Conservation (phyloP, 2,329 filamentous ascomycete species). For the Pyrenochaeta sp. region DNA sequence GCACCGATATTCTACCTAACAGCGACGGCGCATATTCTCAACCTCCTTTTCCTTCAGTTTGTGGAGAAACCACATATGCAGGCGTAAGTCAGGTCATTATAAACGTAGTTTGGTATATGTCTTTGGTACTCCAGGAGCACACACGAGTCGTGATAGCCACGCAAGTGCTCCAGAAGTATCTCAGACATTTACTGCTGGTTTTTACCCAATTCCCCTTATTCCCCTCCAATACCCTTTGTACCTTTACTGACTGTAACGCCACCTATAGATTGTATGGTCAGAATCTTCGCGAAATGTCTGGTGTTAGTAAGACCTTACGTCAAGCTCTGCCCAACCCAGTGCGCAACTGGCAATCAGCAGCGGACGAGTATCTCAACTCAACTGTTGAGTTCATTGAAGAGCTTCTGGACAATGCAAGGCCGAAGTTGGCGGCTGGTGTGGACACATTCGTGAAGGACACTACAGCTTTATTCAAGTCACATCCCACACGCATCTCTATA, state of each 20-base stretch:
- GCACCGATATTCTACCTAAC: conserved; percentile 86
- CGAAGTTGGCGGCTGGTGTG: conserved; percentile 85
- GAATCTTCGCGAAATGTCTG: conserved; percentile 83
- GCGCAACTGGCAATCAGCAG: conserved; percentile 81
- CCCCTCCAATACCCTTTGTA: neutral
- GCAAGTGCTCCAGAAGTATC: conserved; percentile 60
- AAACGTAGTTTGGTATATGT: neutral
- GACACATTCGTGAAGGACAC: conserved; percentile 89
- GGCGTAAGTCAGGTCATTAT: conserved; percentile 6
- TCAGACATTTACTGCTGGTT: neutral
- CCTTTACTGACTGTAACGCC: neutral
- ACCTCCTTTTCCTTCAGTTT: conserved; percentile 86
- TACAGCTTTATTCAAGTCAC: conserved; percentile 85
- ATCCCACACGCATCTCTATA: conserved; percentile 85
- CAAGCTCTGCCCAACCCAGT: conserved; percentile 84
- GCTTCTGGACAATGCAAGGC: conserved; percentile 82
- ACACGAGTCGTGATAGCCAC: neutral
- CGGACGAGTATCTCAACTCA: conserved; percentile 87
- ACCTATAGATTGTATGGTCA: conserved; percentile 73
- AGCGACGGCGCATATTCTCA: conserved; percentile 83
- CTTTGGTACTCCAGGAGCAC: neutral
- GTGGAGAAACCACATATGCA: conserved; percentile 98
- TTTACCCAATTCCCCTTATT: neutral
- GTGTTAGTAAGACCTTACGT: conserved; percentile 89
- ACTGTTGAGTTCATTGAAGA: conserved; percentile 91